These are phyloP conservation scores for Apiospora arundinis DNA, from an alignment of 2,329 filamentous ascomycete genomes.

Conservation along the genomic window DNA sequence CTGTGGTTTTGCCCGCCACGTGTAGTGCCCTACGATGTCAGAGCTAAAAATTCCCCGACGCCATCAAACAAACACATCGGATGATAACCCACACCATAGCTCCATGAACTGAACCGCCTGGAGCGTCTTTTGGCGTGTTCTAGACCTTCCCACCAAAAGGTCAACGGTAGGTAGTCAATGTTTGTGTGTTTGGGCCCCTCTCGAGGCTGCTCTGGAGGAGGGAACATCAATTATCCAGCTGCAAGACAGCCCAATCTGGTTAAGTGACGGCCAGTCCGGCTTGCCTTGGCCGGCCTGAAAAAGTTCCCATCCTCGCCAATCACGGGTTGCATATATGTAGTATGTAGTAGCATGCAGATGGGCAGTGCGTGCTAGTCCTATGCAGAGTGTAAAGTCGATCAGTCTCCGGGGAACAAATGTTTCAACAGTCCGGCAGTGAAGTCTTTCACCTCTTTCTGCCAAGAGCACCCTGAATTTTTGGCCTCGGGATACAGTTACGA, in stretches of 20 bases:
- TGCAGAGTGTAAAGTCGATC: not conserved
- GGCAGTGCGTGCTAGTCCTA: not conserved
- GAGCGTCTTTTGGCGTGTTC: not conserved
- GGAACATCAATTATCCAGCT: slow-evolving; percentile 6
- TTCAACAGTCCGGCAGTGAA: not conserved
- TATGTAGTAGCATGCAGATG: not conserved
- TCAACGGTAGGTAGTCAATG: not conserved
- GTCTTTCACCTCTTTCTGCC: not conserved
- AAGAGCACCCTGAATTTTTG: not conserved
- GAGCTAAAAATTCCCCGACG: not conserved
- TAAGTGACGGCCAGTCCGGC: not conserved
- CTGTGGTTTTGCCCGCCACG: not conserved
- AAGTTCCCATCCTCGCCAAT: not conserved
- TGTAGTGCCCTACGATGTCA: not conserved
- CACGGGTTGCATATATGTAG: not conserved
- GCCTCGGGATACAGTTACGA: not conserved
- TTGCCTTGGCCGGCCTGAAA: not conserved
- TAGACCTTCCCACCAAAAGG: not conserved
- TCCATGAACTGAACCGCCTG: too few species aligned
- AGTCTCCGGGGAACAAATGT: not conserved
- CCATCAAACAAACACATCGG: not conserved
- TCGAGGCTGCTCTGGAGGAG: not conserved
- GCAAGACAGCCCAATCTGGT: not conserved
- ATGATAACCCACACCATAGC: not conserved
- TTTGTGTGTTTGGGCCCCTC: not conserved